Percentiles rank a stretch among this genome's conserved stretches.
phyloP scores from a whole-genome alignment of 257 asterid genomes.

The Lavandula angustifolia region DNA sequence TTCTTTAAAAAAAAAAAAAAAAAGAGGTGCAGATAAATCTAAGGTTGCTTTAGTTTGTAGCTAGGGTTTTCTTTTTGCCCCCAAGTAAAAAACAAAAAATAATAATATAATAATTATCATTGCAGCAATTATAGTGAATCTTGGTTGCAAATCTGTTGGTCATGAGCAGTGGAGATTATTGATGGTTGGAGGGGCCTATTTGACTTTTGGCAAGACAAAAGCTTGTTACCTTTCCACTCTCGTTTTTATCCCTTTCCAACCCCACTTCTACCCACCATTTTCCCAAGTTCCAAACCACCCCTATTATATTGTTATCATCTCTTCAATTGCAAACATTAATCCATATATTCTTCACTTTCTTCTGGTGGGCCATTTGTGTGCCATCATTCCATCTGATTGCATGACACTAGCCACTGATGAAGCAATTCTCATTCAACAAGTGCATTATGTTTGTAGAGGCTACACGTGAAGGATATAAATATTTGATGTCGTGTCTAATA shows the following conservation, averaged over 20 bases:
- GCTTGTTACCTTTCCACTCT: constrained; percentile 72
- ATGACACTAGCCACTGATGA: constrained; percentile 47
- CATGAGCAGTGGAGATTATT: constrained; percentile 47
- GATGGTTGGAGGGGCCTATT: constrained; percentile 55
- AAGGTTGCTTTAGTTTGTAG: too few relatives aligned
- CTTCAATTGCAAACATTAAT: constrained; percentile 85
- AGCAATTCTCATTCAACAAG: constrained; percentile 37
- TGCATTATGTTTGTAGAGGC: background rate
- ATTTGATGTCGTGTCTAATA: too few relatives aligned
- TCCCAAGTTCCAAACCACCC: constrained; percentile 64
- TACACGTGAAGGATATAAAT: background rate
- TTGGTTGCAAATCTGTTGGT: constrained; percentile 67
- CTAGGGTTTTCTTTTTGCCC: background rate
- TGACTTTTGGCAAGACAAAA: constrained; percentile 83
- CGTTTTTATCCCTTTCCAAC: constrained; percentile 37
- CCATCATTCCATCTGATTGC: constrained; percentile 48
- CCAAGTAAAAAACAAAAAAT: background rate
- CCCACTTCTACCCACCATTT: constrained; percentile 80
- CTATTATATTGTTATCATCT: constrained; percentile 73
- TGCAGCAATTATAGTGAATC: constrained; percentile 74
- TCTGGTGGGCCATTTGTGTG: constrained; percentile 42
- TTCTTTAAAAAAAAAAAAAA: too few relatives aligned
- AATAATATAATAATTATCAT: constrained; percentile 26
- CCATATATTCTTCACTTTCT: constrained; percentile 53
- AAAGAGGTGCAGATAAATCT: too few relatives aligned